phyloP scores from a whole-genome alignment of 208 protist genomes.

The Leishmania guyanensis region DNA sequence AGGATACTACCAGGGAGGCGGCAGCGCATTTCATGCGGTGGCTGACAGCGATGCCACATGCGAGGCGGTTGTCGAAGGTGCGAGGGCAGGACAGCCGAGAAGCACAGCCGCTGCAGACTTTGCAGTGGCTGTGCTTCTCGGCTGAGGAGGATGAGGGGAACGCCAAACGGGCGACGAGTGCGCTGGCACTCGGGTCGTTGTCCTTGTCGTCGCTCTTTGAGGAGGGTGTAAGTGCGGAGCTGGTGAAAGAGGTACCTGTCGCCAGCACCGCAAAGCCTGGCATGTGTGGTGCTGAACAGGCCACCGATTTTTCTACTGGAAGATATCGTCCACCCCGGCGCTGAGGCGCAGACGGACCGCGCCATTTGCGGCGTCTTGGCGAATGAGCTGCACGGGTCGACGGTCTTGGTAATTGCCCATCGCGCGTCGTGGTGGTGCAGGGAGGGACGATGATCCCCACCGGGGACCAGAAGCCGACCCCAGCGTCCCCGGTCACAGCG shows the following conservation, averaged over 20 bases:
- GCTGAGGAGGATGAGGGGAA: constrained; percentile 7
- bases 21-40: constrained; percentile 28
- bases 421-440: constrained; percentile 85
- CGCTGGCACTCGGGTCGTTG: constrained; percentile 16
- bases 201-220: constrained; percentile 19
- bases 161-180: constrained; percentile 3
- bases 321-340: constrained; percentile 83
- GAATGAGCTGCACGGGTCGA: constrained; percentile 83
- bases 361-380: constrained; percentile 87
- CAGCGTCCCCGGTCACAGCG: neutral
- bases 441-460: constrained; percentile 39
- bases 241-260: constrained; percentile 16
- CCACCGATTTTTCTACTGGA: constrained; percentile 94
- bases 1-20: constrained; percentile 22
- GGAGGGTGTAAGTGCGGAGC: constrained; percentile 6
- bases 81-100: neutral
- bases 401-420: constrained; percentile 96
- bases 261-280: neutral
- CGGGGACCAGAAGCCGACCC: constrained; percentile 16
- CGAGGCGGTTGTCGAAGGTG: neutral
- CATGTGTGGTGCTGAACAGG: constrained; percentile 84
- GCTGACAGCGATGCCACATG: constrained; percentile 17
- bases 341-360: constrained; percentile 73
- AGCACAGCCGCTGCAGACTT: neutral
- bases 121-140: neutral